phyloP scores from a whole-genome alignment of 441 rosid genomes.

The Breynia disticha region DNA sequence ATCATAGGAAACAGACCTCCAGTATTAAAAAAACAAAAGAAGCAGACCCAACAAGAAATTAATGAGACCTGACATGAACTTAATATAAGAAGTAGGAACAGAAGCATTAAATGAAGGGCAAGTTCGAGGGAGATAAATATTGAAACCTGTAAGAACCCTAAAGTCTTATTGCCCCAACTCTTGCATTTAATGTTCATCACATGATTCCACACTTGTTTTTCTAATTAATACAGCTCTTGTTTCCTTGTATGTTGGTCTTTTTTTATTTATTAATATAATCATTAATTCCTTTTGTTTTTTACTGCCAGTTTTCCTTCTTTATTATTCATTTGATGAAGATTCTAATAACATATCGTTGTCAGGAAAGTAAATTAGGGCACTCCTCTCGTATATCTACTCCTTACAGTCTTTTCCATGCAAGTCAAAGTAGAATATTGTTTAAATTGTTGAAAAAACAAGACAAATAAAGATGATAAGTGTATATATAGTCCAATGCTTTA shows the following conservation, averaged over 20 bases:
- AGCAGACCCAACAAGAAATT: background rate
- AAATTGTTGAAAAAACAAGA: too few species aligned
- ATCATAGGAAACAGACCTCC: background rate
- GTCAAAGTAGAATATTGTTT: too few species aligned
- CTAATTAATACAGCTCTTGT: background rate
- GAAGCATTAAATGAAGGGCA: too few species aligned
- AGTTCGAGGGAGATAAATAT: background rate
- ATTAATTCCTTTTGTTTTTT: background rate
- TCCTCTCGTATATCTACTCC: too few species aligned
- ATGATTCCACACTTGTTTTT: background rate
- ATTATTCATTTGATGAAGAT: too few species aligned
- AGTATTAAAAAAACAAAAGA: too few species aligned
- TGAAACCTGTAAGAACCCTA: background rate
- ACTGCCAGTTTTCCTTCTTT: background rate
- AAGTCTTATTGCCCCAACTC: background rate
- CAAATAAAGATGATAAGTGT: too few species aligned
- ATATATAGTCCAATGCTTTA: too few species aligned
- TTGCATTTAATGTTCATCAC: background rate
- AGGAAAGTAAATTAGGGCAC: too few species aligned
- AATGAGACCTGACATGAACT: background rate
- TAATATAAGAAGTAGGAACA: too few species aligned
- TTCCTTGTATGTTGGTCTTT: background rate
- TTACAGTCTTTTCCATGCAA: too few species aligned
- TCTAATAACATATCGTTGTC: too few species aligned
- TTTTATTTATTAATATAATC: background rate